Evolutionary conservation across 208 protist genomes (phyloP).

Genomic region (Porcisia hertigi): DNA sequence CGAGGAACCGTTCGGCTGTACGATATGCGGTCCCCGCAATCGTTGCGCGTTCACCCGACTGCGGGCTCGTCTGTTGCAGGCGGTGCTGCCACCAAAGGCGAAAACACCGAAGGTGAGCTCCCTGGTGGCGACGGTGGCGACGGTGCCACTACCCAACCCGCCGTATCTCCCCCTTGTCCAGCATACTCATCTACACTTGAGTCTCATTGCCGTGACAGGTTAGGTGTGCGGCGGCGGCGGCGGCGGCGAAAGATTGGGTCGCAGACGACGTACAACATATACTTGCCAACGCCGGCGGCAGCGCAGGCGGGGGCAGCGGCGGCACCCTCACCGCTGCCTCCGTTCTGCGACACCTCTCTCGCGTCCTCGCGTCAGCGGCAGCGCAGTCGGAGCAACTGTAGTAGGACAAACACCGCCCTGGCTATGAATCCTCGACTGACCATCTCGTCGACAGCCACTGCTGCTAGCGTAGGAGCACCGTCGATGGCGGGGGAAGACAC

Average conservation of each 20-base stretch:
- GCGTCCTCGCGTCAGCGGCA: not conserved
- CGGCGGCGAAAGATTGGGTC: not conserved
- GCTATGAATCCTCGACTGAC: not conserved
- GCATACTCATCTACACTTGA: not conserved
- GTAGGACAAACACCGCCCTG: not conserved
- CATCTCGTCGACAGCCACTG: not conserved
- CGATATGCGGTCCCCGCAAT: conserved; percentile 12
- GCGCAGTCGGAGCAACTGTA: not conserved
- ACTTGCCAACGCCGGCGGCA: not conserved
- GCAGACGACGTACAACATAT: conserved; percentile 6
- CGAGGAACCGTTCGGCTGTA: conserved; percentile 11
- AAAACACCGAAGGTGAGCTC: not conserved
- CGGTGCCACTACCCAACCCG: not conserved
- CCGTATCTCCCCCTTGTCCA: not conserved
- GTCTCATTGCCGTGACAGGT: not conserved
- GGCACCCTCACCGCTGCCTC: not conserved
- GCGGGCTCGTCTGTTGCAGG: not conserved
- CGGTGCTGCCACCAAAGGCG: not conserved
- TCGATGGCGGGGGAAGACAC: not conserved
- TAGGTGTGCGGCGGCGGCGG: not conserved
- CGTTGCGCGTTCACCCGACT: not conserved
- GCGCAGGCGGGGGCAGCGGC: not conserved
- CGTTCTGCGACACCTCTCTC: not conserved
- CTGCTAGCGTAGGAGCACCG: not conserved
- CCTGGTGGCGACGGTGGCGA: not conserved